Evolutionary conservation across 345 rosid species (phyloP).

Genomic region (Lumnitzera littorea): DNA sequence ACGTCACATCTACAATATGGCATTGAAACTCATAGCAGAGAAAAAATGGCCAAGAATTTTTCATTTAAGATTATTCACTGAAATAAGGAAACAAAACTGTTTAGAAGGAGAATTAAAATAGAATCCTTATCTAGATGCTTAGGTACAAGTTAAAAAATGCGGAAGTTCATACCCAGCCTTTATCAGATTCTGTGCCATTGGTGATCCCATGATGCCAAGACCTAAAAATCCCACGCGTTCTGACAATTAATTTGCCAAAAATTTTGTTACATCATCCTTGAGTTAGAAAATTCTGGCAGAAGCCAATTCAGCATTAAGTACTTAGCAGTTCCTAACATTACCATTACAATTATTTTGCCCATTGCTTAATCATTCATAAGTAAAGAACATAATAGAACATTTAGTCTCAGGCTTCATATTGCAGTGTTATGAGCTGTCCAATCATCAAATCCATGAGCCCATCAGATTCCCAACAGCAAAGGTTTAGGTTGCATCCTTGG

Average conservation of each 20-base stretch:
- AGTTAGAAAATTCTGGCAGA: not conserved
- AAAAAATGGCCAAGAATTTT: not conserved
- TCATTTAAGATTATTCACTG: too few relatives aligned
- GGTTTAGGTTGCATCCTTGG: too few relatives aligned
- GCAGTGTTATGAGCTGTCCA: too few relatives aligned
- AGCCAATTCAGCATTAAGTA: not conserved
- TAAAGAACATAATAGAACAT: not conserved
- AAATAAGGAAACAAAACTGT: not conserved
- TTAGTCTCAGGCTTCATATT: not conserved
- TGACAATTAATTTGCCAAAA: slow-evolving; percentile 26
- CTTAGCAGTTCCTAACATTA: too few relatives aligned
- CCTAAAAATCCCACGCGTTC: slow-evolving; percentile 80
- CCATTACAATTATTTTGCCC: too few relatives aligned
- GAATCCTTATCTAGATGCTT: not conserved
- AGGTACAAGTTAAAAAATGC: slow-evolving; percentile 1
- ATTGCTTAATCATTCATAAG: not conserved
- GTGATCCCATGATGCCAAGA: slow-evolving; percentile 90
- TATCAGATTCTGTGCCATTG: slow-evolving; percentile 91
- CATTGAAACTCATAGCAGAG: not conserved
- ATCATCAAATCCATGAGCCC: too few relatives aligned
- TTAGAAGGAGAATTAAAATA: not conserved
- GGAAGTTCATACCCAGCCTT: slow-evolving; percentile 65
- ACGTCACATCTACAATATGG: slow-evolving; percentile 60
- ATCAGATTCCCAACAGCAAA: too few relatives aligned
- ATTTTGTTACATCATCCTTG: not conserved